These are phyloP conservation scores for Conticribra guillardii DNA, from an alignment of 108 stramenopile species.

Conservation along the genomic window DNA sequence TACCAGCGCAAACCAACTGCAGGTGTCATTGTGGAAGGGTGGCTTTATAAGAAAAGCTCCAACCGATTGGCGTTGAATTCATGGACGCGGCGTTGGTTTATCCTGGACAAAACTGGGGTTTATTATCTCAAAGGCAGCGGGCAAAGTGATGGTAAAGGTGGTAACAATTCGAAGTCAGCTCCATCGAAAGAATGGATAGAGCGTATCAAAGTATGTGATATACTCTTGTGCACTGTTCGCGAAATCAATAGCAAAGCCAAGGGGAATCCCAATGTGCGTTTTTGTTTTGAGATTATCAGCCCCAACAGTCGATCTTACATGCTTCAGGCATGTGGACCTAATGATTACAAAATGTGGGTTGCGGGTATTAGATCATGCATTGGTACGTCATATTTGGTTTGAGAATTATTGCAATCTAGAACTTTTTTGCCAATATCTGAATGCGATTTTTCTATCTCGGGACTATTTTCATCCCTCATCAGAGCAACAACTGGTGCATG, in stretches of 20 bases:
- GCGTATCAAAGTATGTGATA: slow-evolving; percentile 89
- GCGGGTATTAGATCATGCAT: slow-evolving; percentile 77
- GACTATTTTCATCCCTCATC: not conserved
- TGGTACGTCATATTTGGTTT: not conserved
- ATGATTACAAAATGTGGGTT: slow-evolving; percentile 88
- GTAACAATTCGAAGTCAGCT: slow-evolving; percentile 27
- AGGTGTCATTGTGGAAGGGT: slow-evolving; percentile 84
- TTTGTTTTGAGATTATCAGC: slow-evolving; percentile 92
- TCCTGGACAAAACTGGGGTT: slow-evolving; percentile 82
- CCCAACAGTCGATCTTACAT: slow-evolving; percentile 86
- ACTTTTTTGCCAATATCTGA: too few relatives aligned
- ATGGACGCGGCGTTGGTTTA: slow-evolving; percentile 89
- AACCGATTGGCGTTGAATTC: slow-evolving; percentile 65
- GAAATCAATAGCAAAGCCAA: slow-evolving; percentile 75
- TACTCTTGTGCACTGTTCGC: slow-evolving; percentile 90
- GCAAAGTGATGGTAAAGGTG: slow-evolving; percentile 44
- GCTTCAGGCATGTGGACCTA: slow-evolving; percentile 90
- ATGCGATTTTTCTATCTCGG: too few relatives aligned
- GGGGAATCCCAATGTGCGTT: slow-evolving; percentile 59
- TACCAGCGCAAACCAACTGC: slow-evolving; percentile 80
- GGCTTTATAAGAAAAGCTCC: slow-evolving; percentile 86
- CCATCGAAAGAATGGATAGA: slow-evolving; percentile 50
- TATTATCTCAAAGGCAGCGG: slow-evolving; percentile 72
- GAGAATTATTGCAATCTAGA: too few relatives aligned
- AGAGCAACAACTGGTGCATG: slow-evolving; percentile 76